Base-by-base conservation (phyloP, 1,284 basidiomycete species). In the Ustilago trichophora region DNA sequence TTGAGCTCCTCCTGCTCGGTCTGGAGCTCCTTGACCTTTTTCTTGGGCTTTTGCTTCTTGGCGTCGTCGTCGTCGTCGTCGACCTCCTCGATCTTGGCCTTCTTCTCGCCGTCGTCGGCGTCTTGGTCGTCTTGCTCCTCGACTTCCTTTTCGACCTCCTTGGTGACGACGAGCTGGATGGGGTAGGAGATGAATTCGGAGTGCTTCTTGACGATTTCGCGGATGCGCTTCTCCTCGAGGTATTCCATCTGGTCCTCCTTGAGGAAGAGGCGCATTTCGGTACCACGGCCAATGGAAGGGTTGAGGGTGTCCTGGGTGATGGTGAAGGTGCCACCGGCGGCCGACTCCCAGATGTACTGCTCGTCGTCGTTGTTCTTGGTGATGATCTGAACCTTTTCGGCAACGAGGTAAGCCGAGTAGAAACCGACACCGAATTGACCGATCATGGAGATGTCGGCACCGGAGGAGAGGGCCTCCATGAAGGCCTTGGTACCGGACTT, bases 181-280 rank as follows among this genome's bases (percentile, higher is more conserved):
- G 95, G 96, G 87, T 98, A 98, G 43, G 95, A 98, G 85, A 98
- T 99, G 87, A 98, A 98, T 86, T 98, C 95, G 81, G 96, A 98
- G 88, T 99, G 96, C 88, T 98, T 98, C 89, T 98, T 98, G 84
- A 99, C 95, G 75, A 96, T 93, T 78, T 98, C 96, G 86, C 95
- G 95, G 88, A 98, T 93, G 84, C 89, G 89, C 88, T 97, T 97
- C 88, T 98, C 96, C 86, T 98, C 95, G 57, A 98, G 88, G 86
- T 98, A 98, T 84, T 98, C 96, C 73, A 91, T 88, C 85, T 97
- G 93, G 84, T 99, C 95, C 83, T 98, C 96, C 88, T 98, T 98
- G 83, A 99, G 86, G 88, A 85, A 93, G 71, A 99, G 89, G 77
- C 92, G 91, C 82, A 98, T 88, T 84, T 95, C 91, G 56, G 91